Evolutionary conservation across 2,329 filamentous ascomycete genomes (phyloP), one percentile per base, ranked within the genome.

Genomic region (Aspergillus spinulosporus): DNA sequence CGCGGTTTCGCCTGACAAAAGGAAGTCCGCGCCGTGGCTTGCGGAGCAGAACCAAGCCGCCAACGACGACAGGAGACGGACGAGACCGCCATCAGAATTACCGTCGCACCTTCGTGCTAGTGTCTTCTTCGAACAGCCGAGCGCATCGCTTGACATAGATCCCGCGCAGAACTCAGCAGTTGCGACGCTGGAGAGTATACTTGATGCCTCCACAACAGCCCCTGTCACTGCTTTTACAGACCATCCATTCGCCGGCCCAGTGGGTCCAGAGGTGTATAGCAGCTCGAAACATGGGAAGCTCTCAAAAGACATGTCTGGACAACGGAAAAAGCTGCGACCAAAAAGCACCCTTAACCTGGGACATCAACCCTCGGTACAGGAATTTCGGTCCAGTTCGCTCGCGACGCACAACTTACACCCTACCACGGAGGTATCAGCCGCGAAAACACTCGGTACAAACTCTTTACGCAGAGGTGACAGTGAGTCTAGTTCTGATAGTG

Each of bases 151-250:
- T 44, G 78, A 86, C 49, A 75, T 86, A 39, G 74, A 84, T 39
- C 73, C 86, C 42, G 81, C 83, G 71, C 86, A 89, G 56, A 88
- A 90, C 14, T 97, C 94, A 28, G 92, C 93, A 8, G 90, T 92
- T 69, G 88, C 85, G 42, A 96, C 93, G 0, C 82, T 99, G 5
- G 92, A 99, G 63, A 92, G 86, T 69, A 95, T 99, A 52, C 82
- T 99, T 12, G 89, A 96, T 68, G 94, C 93, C 5, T 94, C 93
- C 2, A 89, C 90, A 2, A 84, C 82, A 58, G 93, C 94, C 0
- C 94, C 94, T 1, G 92, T 96, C 31, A 90, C 82, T 62, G 93
- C 92, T 28, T 97, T 97, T 66, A 96, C 90, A 0, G 91, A 97
- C 67, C 92, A 97, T 71, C 84, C 88, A 0, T 92, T 89, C 67